These are phyloP conservation scores for Ceriops tagal DNA, from an alignment of 345 rosid genomes.

Conservation along the genomic window DNA sequence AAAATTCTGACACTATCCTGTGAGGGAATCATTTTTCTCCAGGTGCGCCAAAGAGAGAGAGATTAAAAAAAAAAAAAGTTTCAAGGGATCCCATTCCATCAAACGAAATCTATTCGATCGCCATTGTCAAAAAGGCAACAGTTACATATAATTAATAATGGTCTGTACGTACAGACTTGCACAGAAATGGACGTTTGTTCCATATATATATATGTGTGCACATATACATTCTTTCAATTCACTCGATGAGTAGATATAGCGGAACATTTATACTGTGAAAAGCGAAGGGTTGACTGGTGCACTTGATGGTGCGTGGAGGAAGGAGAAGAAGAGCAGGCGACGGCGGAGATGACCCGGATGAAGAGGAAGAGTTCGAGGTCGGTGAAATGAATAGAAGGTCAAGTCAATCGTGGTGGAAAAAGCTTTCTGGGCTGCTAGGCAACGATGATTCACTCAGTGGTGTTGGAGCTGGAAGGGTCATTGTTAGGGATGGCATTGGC, in stretches of 20 bases:
- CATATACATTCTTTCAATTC: not conserved
- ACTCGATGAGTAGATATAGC: not conserved
- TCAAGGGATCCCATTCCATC: no score
- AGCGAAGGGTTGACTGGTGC: not conserved
- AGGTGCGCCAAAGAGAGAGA: no score
- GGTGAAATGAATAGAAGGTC: not conserved
- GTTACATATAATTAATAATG: no score
- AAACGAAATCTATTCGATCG: no score
- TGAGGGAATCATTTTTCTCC: not conserved
- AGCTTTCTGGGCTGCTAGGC: not conserved
- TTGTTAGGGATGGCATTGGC: not conserved
- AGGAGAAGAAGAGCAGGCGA: not conserved
- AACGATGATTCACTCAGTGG: not conserved
- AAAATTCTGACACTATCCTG: not conserved
- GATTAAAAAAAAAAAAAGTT: no score
- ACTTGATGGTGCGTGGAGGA: not conserved
- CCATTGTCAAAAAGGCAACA: no score
- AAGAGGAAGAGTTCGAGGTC: not conserved
- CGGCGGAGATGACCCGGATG: not conserved
- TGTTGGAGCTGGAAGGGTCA: not conserved
- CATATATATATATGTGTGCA: no score
- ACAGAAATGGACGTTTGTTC: no score
- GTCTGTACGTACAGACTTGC: no score
- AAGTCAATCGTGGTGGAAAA: conserved; percentile 9
- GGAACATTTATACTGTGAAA: not conserved